Base-by-base conservation (phyloP, 805 yeast genomes). In the Komagataella populi region DNA sequence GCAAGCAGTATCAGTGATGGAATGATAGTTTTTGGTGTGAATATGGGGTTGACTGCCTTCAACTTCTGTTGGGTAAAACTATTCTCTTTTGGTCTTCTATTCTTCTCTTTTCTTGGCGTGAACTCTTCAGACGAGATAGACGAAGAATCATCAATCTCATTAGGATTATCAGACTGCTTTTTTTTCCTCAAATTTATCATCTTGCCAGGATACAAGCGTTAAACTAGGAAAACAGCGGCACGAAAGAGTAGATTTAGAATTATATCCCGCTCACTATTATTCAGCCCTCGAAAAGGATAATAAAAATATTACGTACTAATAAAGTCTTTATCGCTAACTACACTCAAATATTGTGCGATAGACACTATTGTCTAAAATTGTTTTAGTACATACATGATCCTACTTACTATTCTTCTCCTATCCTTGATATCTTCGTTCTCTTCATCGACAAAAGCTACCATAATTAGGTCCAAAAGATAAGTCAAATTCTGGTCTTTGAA, bases 1-100 rank as follows among this genome's bases (percentile, higher is more conserved):
- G 95, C 88, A 49, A 87, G 67, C 23, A 81, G 57, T 51, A 89
- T 73, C 54, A 93, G 74, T 43, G 90, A 70, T 6, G 98, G 98
- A 49, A 93, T 78, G 52, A 91, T 96, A 8, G 95, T 84, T 59
- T 82, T 83, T 23, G 98, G 97, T 1, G 97, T 87, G 52, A 91
- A 74, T 50, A 91, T 87, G 1, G 98, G 99, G 61, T 77, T 76
- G 55, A 70, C 68, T 0, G 83, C 82, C 51, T 67, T 70, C 51
- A 78, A 64, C 52, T 76, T 63, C 57, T 78, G 83, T 60, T 78
- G 83, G 48, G 79, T 72, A 57, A 78, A 78, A 8, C 76, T 77
- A 60, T 69, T 73, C 53, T 74, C 83, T 48, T 78, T 80, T 12
- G 93, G 93, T 62, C 81, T 77, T 63, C 81, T 77, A 45, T 73